phyloP scores from a whole-genome alignment of 148 eudicot species.

The Beta vulgaris region DNA sequence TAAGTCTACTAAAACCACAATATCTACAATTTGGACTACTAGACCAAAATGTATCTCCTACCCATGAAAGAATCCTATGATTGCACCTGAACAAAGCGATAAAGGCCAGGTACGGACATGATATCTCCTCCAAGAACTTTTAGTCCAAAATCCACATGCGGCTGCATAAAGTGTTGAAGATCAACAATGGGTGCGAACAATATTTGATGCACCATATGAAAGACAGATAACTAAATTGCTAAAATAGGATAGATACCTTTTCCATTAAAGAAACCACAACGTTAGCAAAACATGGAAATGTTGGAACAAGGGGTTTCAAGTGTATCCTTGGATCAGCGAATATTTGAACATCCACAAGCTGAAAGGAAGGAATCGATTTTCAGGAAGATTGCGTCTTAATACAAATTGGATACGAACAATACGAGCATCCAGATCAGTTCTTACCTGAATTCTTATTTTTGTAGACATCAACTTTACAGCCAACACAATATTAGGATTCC shows the following conservation, averaged over 20 bases:
- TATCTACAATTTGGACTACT: conserved; percentile 8
- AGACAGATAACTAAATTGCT: neutral
- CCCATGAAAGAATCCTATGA: conserved; percentile 26
- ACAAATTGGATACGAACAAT: neutral
- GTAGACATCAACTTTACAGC: conserved; percentile 49
- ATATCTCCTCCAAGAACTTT: conserved; percentile 79
- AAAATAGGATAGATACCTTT: conserved; percentile 39
- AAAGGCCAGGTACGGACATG: conserved; percentile 92
- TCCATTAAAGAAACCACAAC: conserved; percentile 69
- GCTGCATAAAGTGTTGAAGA: conserved; percentile 45
- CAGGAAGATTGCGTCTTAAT: conserved; percentile 12
- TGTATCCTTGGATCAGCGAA: conserved; percentile 64
- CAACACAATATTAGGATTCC: conserved; percentile 72
- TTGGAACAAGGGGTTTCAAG: conserved; percentile 82
- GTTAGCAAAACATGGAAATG: conserved; percentile 77
- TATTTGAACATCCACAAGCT: conserved; percentile 87
- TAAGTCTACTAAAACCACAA: conserved; percentile 16
- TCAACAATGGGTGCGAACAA: conserved; percentile 9
- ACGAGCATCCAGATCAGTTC: neutral
- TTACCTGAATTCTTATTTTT: conserved; percentile 67
- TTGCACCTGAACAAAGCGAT: conserved; percentile 84
- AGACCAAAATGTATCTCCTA: conserved; percentile 17
- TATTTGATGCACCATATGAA: neutral
- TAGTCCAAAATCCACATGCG: conserved; percentile 81
- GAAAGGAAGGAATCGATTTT: conserved; percentile 30